Evolutionary conservation across 441 rosid species (phyloP).

Genomic region (Arabidopsis hybrid): DNA sequence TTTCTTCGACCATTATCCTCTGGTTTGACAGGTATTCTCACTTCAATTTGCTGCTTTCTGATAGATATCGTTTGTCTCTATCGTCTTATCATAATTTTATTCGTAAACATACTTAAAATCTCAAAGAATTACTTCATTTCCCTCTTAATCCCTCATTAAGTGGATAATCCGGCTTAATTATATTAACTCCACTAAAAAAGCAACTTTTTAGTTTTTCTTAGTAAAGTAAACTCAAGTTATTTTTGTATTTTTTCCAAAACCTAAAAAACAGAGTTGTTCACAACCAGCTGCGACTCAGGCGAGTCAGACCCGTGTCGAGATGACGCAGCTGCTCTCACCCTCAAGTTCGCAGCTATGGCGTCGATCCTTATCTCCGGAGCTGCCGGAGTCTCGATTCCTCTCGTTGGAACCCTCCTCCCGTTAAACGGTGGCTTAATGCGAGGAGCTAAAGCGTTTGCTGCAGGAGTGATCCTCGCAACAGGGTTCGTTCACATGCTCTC

Average conservation of each 20-base stretch:
- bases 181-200: not conserved
- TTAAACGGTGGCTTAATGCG: slow-evolving; percentile 68
- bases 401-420: slow-evolving; percentile 65
- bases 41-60: not conserved
- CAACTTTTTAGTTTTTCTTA: not conserved
- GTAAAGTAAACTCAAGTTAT: too few species aligned
- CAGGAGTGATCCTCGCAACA: slow-evolving; percentile 92
- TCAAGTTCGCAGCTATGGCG: slow-evolving; percentile 77
- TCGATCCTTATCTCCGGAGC: slow-evolving; percentile 75
- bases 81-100: not conserved
- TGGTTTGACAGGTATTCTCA: slow-evolving; percentile 32
- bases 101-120: not conserved
- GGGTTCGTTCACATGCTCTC: slow-evolving; percentile 93
- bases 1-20: slow-evolving; percentile 40
- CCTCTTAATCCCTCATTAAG: not conserved
- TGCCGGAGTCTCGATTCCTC: slow-evolving; percentile 69
- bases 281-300: slow-evolving; percentile 48
- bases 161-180: not conserved
- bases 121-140: not conserved
- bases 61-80: not conserved
- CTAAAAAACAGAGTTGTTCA: slow-evolving; percentile 47
- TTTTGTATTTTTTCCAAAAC: not conserved
- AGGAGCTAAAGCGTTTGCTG: slow-evolving; percentile 89
- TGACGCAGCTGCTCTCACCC: slow-evolving; percentile 55
- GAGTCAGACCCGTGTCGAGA: slow-evolving; percentile 67